phyloP scores from a whole-genome alignment of 495 filamentous ascomycete genomes.

The Saxispiralis lemnorum region DNA sequence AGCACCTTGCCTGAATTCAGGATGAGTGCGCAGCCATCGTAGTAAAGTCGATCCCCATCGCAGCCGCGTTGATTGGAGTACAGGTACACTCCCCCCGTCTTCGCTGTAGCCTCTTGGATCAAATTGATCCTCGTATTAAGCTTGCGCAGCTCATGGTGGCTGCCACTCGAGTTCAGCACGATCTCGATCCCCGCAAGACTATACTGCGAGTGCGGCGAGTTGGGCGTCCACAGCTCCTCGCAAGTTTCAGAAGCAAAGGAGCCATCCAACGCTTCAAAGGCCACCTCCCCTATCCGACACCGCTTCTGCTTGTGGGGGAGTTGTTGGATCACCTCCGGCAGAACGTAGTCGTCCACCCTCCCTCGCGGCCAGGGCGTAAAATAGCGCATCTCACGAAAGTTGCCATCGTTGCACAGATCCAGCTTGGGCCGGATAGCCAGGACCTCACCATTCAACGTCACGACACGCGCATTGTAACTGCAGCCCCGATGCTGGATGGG shows the following conservation, averaged over 20 bases:
- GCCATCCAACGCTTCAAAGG: conserved; percentile 24
- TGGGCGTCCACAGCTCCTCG: conserved; percentile 28
- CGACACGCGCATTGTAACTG: conserved; percentile 58
- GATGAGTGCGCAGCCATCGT: conserved; percentile 64
- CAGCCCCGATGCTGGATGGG: conserved; percentile 45
- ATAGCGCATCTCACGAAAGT: conserved; percentile 50
- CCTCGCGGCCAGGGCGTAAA: conserved; percentile 50
- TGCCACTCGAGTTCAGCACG: conserved; percentile 57
- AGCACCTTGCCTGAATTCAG: conserved; percentile 55
- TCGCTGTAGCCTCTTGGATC: conserved; percentile 57
- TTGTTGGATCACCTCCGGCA: conserved; percentile 34
- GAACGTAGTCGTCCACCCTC: conserved; percentile 52
- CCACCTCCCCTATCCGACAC: conserved; percentile 12
- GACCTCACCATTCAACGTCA: conserved; percentile 32
- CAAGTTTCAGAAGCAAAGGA: conserved; percentile 19
- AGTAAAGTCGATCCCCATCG: conserved; percentile 50
- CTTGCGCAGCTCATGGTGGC: conserved; percentile 58
- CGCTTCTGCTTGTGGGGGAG: conserved; percentile 30
- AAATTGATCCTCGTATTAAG: conserved; percentile 55
- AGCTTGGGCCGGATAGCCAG: conserved; percentile 64
- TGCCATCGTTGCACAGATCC: conserved; percentile 65
- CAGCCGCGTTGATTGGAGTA: conserved; percentile 41
- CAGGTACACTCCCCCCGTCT: conserved; percentile 25
- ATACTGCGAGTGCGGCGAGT: conserved; percentile 22
- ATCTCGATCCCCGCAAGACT: conserved; percentile 35